These are phyloP conservation scores for Hypoxylon sp. DNA, from an alignment of 2,329 filamentous ascomycete species.

Conservation along the genomic window DNA sequence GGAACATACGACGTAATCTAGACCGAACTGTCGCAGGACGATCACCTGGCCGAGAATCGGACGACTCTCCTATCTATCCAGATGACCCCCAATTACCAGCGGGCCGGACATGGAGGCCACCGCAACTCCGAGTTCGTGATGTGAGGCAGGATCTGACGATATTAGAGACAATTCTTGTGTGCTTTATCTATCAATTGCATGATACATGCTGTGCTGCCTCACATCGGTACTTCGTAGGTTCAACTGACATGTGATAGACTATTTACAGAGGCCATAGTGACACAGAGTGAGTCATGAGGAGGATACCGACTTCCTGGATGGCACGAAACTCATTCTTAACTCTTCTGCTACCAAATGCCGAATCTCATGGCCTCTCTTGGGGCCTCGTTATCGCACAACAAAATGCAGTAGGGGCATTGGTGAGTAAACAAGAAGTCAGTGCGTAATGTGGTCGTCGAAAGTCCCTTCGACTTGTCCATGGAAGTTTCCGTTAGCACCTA, in stretches of 20 bases:
- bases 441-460: background rate
- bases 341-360: background rate
- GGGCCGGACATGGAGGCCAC: slow-evolving; percentile 17
- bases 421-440: background rate
- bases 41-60: slow-evolving; percentile 28
- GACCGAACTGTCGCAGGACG: slow-evolving; percentile 8
- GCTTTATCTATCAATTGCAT: slow-evolving; percentile 13
- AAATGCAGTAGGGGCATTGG: background rate
- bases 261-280: background rate
- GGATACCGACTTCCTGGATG: background rate
- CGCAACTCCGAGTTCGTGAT: slow-evolving; percentile 16
- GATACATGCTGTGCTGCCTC: slow-evolving; percentile 23
- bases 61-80: slow-evolving; percentile 2
- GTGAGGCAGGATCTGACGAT: slow-evolving; percentile 21
- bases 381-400: background rate
- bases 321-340: background rate
- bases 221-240: slow-evolving; percentile 19
- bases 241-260: slow-evolving; percentile 1
- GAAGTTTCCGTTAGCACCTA: background rate
- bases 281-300: slow-evolving; percentile 8
- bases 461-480: background rate
- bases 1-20: slow-evolving; percentile 28
- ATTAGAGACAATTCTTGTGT: slow-evolving; percentile 25
- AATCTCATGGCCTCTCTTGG: background rate
- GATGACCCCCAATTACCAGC: slow-evolving; percentile 1